phyloP scores from a whole-genome alignment of 139 green algal genomes.

The Coccomyxa sp. region DNA sequence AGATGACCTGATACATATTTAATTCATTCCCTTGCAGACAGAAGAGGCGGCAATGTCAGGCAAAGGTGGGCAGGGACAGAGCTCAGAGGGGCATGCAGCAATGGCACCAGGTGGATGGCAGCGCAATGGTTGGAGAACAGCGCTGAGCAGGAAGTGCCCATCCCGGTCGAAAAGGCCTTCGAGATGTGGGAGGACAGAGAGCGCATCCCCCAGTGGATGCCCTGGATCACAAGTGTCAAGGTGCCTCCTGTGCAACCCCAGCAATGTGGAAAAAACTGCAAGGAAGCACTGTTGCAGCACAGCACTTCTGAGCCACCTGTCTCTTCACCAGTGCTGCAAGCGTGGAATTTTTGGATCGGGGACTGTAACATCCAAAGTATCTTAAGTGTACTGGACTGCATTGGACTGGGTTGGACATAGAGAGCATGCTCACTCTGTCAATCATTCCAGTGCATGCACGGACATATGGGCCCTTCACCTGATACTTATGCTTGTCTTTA shows the following conservation, averaged over 20 bases:
- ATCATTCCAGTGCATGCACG: no score
- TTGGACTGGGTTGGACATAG: neutral
- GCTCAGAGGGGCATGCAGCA: constrained; percentile 3
- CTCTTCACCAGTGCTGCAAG: no score
- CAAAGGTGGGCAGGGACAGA: neutral
- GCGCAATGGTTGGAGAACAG: constrained; percentile 63
- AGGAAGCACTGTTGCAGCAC: no score
- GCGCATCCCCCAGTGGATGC: constrained; percentile 86
- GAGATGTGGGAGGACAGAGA: constrained; percentile 69
- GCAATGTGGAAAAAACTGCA: neutral
- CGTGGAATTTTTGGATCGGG: no score
- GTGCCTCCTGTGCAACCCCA: constrained; percentile 17
- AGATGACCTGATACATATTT: no score
- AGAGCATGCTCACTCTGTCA: neutral
- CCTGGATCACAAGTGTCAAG: constrained; percentile 81
- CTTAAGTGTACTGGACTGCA: neutral
- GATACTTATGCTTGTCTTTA: neutral
- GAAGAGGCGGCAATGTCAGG: neutral
- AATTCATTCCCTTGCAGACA: neutral
- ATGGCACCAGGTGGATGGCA: constrained; percentile 32
- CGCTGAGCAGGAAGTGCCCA: constrained; percentile 54
- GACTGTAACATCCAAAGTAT: neutral
- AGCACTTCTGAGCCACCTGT: no score
- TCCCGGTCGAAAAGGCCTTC: constrained; percentile 69
- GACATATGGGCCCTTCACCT: neutral